Percentiles rank a stretch among this genome's conserved stretches.
These are phyloP conservation scores for Macrotyloma uniflorum DNA, from an alignment of 306 rosid genomes.

Conservation along the genomic window DNA sequence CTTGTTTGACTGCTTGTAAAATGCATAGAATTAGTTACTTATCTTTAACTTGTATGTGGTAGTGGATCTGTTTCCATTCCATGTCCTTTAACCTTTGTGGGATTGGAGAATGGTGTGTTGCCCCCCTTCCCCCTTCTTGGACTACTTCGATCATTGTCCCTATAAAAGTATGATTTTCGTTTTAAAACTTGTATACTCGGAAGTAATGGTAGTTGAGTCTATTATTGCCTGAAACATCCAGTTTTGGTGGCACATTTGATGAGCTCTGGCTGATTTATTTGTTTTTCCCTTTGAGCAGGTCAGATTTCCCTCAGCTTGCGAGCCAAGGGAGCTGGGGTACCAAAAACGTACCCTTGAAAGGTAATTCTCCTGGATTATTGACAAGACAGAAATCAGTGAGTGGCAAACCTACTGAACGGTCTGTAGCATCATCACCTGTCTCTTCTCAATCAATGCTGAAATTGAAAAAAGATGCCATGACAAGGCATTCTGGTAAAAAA, in stretches of 20 bases:
- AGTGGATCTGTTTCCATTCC: neutral
- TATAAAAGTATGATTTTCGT: neutral
- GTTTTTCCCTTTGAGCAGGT: conserved; percentile 52
- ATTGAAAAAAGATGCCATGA: conserved; percentile 72
- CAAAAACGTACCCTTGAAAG: conserved; percentile 57
- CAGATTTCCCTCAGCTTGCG: conserved; percentile 72
- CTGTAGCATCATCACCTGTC: conserved; percentile 67
- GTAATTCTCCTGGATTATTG: conserved; percentile 56
- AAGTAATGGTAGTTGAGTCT: neutral
- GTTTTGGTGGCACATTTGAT: conserved; percentile 6
- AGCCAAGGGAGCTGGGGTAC: conserved; percentile 66
- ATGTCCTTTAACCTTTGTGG: neutral
- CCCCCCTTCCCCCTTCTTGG: neutral
- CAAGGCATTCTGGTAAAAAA: conserved; percentile 71
- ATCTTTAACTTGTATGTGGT: neutral
- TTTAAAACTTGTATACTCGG: neutral
- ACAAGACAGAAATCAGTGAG: conserved; percentile 67
- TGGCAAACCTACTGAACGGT: conserved; percentile 61
- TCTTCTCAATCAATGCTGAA: conserved; percentile 57
- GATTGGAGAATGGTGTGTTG: neutral
- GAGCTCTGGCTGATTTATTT: conserved; percentile 23
- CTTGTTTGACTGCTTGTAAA: neutral
- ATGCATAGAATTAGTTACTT: neutral
- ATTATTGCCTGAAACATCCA: neutral
- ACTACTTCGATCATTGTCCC: neutral